phyloP scores from a whole-genome alignment of 441 rosid genomes.

The Rhodomyrtus psidioides region DNA sequence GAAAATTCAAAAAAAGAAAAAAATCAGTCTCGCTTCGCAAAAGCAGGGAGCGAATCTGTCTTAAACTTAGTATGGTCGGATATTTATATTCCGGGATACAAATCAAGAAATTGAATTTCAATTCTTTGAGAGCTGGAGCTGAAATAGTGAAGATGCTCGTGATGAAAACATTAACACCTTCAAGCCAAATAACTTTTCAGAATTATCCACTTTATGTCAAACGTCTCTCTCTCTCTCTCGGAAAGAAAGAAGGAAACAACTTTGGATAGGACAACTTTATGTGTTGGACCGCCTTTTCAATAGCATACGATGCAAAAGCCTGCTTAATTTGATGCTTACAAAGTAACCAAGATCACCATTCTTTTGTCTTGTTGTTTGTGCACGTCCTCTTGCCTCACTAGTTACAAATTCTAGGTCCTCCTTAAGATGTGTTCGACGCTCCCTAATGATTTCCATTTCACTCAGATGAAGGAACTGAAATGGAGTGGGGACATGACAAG shows the following conservation, averaged over 20 bases:
- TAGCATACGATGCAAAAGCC: slow-evolving; percentile 33
- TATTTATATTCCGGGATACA: neutral
- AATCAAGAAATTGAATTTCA: neutral
- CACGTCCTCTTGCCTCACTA: slow-evolving; percentile 1
- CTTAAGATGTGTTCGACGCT: slow-evolving; percentile 19
- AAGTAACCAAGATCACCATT: slow-evolving; percentile 9
- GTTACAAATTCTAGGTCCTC: neutral
- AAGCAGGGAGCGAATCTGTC: neutral
- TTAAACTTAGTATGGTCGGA: neutral
- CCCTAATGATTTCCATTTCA: slow-evolving; percentile 16
- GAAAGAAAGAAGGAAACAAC: slow-evolving; percentile 10
- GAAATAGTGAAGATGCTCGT: neutral
- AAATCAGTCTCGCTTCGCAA: neutral
- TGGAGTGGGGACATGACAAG: slow-evolving; percentile 7
- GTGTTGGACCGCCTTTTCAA: slow-evolving; percentile 23
- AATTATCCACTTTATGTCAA: neutral
- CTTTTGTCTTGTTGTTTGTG: slow-evolving; percentile 57
- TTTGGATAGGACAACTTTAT: slow-evolving; percentile 23
- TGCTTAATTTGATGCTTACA: slow-evolving; percentile 3
- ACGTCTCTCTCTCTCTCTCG: neutral
- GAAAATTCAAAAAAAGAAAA: too few relatives aligned
- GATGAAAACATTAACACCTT: neutral
- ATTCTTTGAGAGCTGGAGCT: neutral
- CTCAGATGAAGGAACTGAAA: slow-evolving; percentile 20
- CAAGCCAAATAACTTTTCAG: neutral